Evolutionary conservation across 163 green algal species (phyloP).

Genomic region (Picocystis sp.): DNA sequence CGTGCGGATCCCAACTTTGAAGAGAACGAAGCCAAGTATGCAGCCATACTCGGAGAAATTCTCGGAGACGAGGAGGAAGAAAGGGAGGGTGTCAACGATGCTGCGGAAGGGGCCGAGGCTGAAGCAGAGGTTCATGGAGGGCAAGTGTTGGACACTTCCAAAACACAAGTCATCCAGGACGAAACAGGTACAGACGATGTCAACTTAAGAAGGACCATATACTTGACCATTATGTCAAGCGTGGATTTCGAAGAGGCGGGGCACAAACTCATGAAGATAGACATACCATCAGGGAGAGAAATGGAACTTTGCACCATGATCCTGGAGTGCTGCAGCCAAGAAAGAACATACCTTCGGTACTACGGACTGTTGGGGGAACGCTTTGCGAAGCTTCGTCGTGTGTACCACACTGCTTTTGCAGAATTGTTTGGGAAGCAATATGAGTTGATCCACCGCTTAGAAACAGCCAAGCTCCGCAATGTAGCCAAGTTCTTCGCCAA

Average conservation of each 20-base stretch:
- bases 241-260: conserved; percentile 96
- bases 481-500: conserved; percentile 88
- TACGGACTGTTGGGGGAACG: conserved; percentile 84
- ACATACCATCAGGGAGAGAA: conserved; percentile 48
- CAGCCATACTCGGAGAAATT: conserved; percentile 64
- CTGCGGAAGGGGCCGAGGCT: conserved; percentile 7
- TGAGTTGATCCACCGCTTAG: conserved; percentile 71
- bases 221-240: conserved; percentile 94
- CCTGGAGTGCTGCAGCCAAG: conserved; percentile 91
- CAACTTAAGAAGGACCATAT: conserved; percentile 95
- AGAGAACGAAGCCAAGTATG: conserved; percentile 70
- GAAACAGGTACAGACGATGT: conserved; percentile 83
- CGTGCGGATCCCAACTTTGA: conserved; percentile 68
- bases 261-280: conserved; percentile 96
- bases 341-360: conserved; percentile 54
- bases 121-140: conserved; percentile 9
- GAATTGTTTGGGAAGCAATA: conserved; percentile 53
- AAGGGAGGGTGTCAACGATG: conserved; percentile 21
- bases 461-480: conserved; percentile 99
- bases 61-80: conserved; percentile 48
- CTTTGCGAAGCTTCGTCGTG: conserved; percentile 67
- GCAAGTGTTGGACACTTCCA: conserved; percentile 14
- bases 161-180: conserved; percentile 38
- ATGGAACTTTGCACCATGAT: conserved; percentile 86
- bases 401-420: conserved; percentile 42